Evolutionary conservation across 2,329 filamentous ascomycete species (phyloP).

Genomic region (Neocatenulostroma microsporum): DNA sequence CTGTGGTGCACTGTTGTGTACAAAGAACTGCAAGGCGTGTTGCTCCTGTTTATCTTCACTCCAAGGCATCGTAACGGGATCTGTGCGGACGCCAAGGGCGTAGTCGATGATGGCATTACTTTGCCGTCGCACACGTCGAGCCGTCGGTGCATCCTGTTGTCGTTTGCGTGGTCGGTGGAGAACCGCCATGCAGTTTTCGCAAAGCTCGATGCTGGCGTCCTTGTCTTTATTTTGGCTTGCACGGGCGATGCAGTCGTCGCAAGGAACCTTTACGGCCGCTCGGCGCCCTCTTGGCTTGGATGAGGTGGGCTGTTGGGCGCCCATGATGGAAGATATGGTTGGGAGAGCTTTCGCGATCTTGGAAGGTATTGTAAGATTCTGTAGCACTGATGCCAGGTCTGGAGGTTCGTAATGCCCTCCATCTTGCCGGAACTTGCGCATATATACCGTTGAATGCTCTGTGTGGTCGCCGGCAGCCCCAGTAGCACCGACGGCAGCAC

Average conservation of each 20-base stretch:
- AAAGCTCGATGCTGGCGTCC: slow-evolving; percentile 15
- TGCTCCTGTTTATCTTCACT: slow-evolving; percentile 16
- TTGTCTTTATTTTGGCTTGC: slow-evolving; percentile 14
- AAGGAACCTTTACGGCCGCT: slow-evolving; percentile 14
- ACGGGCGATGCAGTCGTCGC: slow-evolving; percentile 20
- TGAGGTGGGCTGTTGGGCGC: neutral
- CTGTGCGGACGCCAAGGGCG: slow-evolving; percentile 11
- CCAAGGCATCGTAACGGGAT: slow-evolving; percentile 12
- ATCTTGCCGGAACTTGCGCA: too few relatives aligned
- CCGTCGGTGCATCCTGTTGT: slow-evolving; percentile 5
- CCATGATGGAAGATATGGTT: neutral
- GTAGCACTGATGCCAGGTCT: neutral
- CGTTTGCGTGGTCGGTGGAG: slow-evolving; percentile 14
- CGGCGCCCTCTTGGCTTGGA: slow-evolving; percentile 8
- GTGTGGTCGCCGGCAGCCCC: too few relatives aligned
- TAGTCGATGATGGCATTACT: slow-evolving; percentile 16
- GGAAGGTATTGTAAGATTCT: neutral
- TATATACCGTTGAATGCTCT: too few relatives aligned
- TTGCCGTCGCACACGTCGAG: slow-evolving; percentile 11
- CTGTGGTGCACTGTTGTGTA: slow-evolving; percentile 18
- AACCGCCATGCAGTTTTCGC: slow-evolving; percentile 15
- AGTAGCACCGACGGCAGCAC: too few relatives aligned
- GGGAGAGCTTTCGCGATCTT: neutral
- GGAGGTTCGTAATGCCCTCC: too few relatives aligned
- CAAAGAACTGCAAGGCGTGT: slow-evolving; percentile 19